Evolutionary conservation across 2,329 filamentous ascomycete species (phyloP).

Genomic region (Verticillium nubilum): DNA sequence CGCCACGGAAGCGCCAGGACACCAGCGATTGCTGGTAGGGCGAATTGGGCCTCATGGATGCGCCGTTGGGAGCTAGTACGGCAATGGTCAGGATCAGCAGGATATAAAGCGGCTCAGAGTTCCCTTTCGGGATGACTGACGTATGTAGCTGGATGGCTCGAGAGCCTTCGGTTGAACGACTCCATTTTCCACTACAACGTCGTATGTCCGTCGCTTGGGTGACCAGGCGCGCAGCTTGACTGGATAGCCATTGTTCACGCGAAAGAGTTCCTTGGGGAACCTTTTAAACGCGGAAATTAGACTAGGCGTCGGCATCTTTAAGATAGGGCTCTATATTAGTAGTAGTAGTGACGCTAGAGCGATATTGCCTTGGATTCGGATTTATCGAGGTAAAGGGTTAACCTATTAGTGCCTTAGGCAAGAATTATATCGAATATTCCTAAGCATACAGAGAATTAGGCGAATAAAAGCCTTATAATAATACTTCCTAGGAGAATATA

Average conservation of each 20-base stretch:
- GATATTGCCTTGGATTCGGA: background rate
- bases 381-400: background rate
- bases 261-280: constrained; percentile 10
- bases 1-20: background rate
- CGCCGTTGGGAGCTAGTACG: constrained; percentile 5
- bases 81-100: background rate
- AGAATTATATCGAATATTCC: background rate
- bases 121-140: constrained; percentile 1
- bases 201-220: constrained; percentile 4
- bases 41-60: background rate
- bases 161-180: constrained; percentile 7
- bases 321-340: background rate
- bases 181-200: constrained; percentile 1
- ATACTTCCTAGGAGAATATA: too few relatives aligned
- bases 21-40: background rate
- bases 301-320: background rate
- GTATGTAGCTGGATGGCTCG: constrained; percentile 3
- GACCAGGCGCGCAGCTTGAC: constrained; percentile 9
- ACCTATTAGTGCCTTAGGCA: background rate
- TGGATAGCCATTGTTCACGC: constrained; percentile 8
- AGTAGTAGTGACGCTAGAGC: background rate
- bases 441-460: too few relatives aligned
- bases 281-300: constrained; percentile 5
- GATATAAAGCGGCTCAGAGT: background rate
- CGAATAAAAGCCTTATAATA: too few relatives aligned